Base-by-base conservation (phyloP, 805 yeast species). In the Martiniozyma abietophila region DNA sequence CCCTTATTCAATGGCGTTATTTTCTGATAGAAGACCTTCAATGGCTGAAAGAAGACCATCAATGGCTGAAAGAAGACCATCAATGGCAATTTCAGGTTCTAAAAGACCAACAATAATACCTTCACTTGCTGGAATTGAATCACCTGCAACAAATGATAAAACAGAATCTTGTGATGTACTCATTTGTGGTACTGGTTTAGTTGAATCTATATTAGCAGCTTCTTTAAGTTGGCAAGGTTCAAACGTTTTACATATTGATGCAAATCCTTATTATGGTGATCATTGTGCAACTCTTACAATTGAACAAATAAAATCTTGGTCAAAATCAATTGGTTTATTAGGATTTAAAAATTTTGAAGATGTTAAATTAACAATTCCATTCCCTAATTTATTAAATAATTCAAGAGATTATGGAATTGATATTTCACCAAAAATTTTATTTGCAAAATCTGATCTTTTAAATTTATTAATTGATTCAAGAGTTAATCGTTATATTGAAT, bases 141-240 rank as follows among this genome's bases (percentile, higher is more conserved):
- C 79, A 43, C 89, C 94, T 3, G 61, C 60, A 31, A 59, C 71
- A 21, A 78, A 77, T 14, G 63, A 62, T 15, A 69, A 74, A 23
- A 76, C 92, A 6, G 83, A 78, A 19, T 25, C 33, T 8, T 83
- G 85, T 46, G 98, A 92, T 52, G 95, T 92, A 10, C 66, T 92
- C 20, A 81, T 92, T 36, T 74, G 81, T 43, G 98, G 98, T 24
- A 89, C 98, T 0, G 97, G 97, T 4, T 65, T 92, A 27, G 79
- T 77, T 2, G 95, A 92, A 55, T 74, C 85, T 45, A 76, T 92
- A 9, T 59, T 86, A 31, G 96, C 97, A 0, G 95, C 96, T 9
- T 89, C 96, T 0, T 65, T 92, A 30, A 80, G 96, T 9, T 92
- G 98, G 97, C 95, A 85, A 48, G 98, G 98, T n/a, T 76, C 92